Evolutionary conservation across 768 basidiomycete genomes (phyloP).

Genomic region (Psilocybe sp.): DNA sequence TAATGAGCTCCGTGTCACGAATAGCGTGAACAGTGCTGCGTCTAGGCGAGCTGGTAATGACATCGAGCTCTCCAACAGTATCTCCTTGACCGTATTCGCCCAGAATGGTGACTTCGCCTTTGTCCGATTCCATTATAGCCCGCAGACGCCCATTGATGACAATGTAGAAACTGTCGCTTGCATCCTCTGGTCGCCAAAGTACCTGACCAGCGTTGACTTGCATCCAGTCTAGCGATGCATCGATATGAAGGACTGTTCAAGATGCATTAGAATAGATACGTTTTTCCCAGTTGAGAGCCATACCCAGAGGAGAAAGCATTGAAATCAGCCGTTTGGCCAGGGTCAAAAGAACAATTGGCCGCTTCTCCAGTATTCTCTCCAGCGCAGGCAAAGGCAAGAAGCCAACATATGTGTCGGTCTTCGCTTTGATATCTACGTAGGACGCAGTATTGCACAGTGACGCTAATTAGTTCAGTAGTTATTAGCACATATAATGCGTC

Average conservation of each 20-base stretch:
- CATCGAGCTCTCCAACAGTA: slow-evolving; percentile 95
- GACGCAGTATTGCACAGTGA: slow-evolving; percentile 89
- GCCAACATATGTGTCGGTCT: slow-evolving; percentile 98
- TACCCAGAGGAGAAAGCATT: slow-evolving; percentile 88
- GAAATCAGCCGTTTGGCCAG: slow-evolving; percentile 96
- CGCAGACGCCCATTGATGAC: slow-evolving; percentile 96
- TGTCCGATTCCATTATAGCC: slow-evolving; percentile 78
- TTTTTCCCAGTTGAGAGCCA: slow-evolving; percentile 11
- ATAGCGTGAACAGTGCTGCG: slow-evolving; percentile 95
- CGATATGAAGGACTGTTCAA: slow-evolving; percentile 84
- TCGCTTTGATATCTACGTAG: slow-evolving; percentile 95
- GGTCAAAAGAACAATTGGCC: slow-evolving; percentile 93
- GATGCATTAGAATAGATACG: neutral
- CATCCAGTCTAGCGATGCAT: slow-evolving; percentile 97
- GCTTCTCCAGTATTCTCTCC: slow-evolving; percentile 86
- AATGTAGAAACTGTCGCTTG: slow-evolving; percentile 95
- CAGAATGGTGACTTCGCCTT: slow-evolving; percentile 74
- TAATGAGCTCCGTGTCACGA: slow-evolving; percentile 93
- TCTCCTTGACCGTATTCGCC: slow-evolving; percentile 98
- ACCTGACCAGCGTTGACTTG: slow-evolving; percentile 96
- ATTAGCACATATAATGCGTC: slow-evolving; percentile 6
- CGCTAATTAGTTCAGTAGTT: slow-evolving; percentile 40
- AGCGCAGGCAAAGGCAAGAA: slow-evolving; percentile 87
- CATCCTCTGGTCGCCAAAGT: slow-evolving; percentile 87
- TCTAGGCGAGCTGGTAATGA: slow-evolving; percentile 87